Evolutionary conservation across 306 rosid species (phyloP).

Genomic region (Inga laurina): DNA sequence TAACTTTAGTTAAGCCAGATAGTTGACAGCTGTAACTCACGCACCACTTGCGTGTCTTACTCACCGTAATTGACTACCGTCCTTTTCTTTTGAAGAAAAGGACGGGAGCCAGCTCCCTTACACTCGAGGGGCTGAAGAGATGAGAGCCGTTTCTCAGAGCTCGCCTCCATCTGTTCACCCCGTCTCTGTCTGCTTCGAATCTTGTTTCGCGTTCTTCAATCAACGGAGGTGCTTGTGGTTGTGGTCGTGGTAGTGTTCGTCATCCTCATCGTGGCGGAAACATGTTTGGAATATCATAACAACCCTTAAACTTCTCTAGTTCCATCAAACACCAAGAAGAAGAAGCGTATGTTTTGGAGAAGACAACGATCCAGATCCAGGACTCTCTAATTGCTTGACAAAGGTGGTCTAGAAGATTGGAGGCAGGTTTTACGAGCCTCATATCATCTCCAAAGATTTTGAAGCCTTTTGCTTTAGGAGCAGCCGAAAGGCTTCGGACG

Average conservation of each 20-base stretch:
- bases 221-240: too few species aligned
- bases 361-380: neutral
- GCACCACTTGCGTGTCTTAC: too few species aligned
- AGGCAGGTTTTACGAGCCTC: neutral
- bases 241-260: too few species aligned
- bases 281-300: accelerated
- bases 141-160: neutral
- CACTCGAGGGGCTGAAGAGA: neutral
- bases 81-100: too few species aligned
- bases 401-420: neutral
- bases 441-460: neutral
- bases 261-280: accelerated
- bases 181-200: neutral
- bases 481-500: neutral
- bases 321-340: neutral
- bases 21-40: too few species aligned
- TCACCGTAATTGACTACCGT: too few species aligned
- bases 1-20: too few species aligned
- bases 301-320: too few species aligned
- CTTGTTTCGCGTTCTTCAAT: too few species aligned
- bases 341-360: neutral
- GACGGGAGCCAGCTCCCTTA: neutral
- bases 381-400: neutral
- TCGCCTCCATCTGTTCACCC: neutral
- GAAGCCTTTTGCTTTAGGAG: neutral